These are phyloP conservation scores for Pseudofabraea citricarpa DNA, from an alignment of 2,329 filamentous ascomycete genomes.

Conservation along the genomic window DNA sequence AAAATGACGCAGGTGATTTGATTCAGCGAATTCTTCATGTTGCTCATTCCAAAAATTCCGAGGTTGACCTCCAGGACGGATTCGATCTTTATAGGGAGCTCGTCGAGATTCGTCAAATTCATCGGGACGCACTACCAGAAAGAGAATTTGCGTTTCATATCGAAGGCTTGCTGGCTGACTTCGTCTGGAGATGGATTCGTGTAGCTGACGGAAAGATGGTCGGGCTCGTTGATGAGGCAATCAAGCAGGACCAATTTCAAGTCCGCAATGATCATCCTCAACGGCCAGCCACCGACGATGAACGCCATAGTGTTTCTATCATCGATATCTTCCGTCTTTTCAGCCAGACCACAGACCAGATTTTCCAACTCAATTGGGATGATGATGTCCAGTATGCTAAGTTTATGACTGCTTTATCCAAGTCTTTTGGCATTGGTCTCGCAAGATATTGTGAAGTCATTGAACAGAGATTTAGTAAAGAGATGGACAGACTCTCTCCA, in stretches of 20 bases:
- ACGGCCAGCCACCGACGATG: constrained; percentile 65
- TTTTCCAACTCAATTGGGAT: constrained; percentile 84
- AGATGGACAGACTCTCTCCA: constrained; percentile 89
- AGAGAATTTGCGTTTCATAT: constrained; percentile 81
- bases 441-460: constrained; percentile 88
- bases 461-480: constrained; percentile 77
- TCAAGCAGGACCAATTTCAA: constrained; percentile 84
- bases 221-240: constrained; percentile 82
- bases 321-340: constrained; percentile 93
- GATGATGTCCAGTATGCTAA: constrained; percentile 91
- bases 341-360: constrained; percentile 84
- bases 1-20: constrained; percentile 81
- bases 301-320: constrained; percentile 88
- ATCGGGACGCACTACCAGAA: constrained; percentile 67
- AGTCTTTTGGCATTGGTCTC: constrained; percentile 76
- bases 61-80: constrained; percentile 84
- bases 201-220: constrained; percentile 75
- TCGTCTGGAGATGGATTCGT: constrained; percentile 93
- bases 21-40: constrained; percentile 75
- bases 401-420: constrained; percentile 92
- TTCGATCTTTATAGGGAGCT: constrained; percentile 91
- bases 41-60: constrained; percentile 62
- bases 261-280: constrained; percentile 62
- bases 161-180: constrained; percentile 79
- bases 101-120: constrained; percentile 77